Base-by-base conservation (phyloP, 352 stramenopile species). In the Globisporangium echinulatum region DNA sequence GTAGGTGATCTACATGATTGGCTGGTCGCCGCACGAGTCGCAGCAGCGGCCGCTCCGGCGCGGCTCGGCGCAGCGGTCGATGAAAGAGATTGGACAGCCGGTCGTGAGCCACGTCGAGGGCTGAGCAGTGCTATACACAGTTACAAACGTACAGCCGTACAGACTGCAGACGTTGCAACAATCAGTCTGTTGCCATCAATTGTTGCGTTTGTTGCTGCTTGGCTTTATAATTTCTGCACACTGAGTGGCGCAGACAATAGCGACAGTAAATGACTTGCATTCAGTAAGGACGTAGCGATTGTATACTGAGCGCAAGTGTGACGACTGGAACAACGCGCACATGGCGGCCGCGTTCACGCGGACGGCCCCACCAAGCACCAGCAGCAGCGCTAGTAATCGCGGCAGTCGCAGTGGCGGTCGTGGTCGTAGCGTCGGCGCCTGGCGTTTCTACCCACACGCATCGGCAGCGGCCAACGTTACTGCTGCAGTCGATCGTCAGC, bases 1-100 rank as follows among this genome's bases (percentile, higher is more conserved):
- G 38, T 25, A 62, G 57, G 76, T 95, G 38, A 97, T 99, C 44
- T 99, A 98, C 79, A 96, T 98, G 61, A 99, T 99, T 72, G 97
- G 96, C 49, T 99, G 96, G 96, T 96, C 92, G 47, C 95, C 96
- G 10, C 88, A 99, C 74, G 79, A 88, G 25, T 97, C 88, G 39
- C 96, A 99, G 73, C 96, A 91, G 62, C 80, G 97, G 66, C 96
- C 97, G 0, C 72, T 95, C 66, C 77, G 76, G 53, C 82, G 89
- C 7, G 91, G 90, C 17, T 82, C 82, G 0, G 86, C 87, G 1
- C 72, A 90, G 63, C 70, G 75, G 42, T 95, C 85, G 14, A 70
- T 95, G 54, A 89, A 92, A 60, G 79, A 95, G 54, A 68, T 94
- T 6, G 70, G 74, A 0, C 69, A 72, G 25, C 48, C 64, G 9